A percentile compares a stretch with the other conserved stretches of the same genome.
phyloP scores from a whole-genome alignment of 306 rosid species.

The Purshia tridentata region DNA sequence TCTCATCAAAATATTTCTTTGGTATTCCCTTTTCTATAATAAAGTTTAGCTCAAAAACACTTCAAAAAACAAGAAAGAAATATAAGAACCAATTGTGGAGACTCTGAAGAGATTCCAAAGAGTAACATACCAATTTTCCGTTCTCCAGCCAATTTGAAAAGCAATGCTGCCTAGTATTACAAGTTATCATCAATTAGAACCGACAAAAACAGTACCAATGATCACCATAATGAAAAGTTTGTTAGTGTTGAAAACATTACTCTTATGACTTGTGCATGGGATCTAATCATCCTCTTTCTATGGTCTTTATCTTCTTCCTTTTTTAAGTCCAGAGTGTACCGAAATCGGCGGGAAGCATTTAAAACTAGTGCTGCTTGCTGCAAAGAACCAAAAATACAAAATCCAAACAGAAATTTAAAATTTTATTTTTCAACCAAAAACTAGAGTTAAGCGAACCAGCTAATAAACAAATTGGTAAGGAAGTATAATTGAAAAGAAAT shows the following conservation, averaged over 20 bases:
- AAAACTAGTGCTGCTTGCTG: constrained; percentile 92
- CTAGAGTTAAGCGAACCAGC: constrained; percentile 24
- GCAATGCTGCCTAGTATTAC: constrained; percentile 76
- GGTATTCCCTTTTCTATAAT: too few relatives aligned
- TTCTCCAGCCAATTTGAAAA: constrained; percentile 92
- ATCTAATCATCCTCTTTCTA: constrained; percentile 74
- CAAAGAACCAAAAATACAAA: constrained; percentile 14
- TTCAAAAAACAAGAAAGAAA: too few relatives aligned
- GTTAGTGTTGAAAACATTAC: constrained; percentile 45
- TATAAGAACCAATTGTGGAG: too few relatives aligned
- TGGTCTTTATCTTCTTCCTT: constrained; percentile 67
- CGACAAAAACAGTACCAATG: constrained; percentile 2
- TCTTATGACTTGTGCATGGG: constrained; percentile 95
- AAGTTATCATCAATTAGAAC: constrained; percentile 36
- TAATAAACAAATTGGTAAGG: not conserved
- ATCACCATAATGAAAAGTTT: constrained; percentile 8
- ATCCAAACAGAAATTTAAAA: too few relatives aligned
- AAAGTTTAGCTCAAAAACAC: too few relatives aligned
- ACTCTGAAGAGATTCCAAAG: not conserved
- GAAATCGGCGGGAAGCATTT: constrained; percentile 85
- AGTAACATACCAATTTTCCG: constrained; percentile 61
- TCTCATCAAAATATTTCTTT: too few relatives aligned
- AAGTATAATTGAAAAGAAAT: not conserved
- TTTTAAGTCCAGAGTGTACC: constrained; percentile 84
- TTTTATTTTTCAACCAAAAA: too few relatives aligned